Base-by-base conservation (phyloP, 176 grass and related monocot genomes). In the Oryza rufipogon region DNA sequence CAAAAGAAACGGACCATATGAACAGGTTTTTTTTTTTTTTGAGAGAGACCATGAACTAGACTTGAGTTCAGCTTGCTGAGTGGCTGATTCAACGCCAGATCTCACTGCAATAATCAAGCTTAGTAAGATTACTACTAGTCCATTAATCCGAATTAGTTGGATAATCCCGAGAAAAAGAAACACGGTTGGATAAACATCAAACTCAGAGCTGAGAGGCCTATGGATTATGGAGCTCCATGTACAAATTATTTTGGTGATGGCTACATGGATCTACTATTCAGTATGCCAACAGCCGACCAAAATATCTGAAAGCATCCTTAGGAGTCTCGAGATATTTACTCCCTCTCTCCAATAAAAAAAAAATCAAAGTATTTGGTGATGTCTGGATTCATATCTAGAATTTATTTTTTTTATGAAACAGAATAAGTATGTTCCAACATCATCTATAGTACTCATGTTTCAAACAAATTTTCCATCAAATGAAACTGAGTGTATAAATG, bases 291-390 rank as follows among this genome's bases (percentile, higher is more conserved):
- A 30, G 34, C 42, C n/a, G 12, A 2, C 51, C 2, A 69, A 19
- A 25, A 45, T 33, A 82, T 64, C 9, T 64, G 23, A 82, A 28
- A 76, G 9, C 73, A 84, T 23, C 32, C 42, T 32, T 32, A 32
- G 30, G 30, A 32, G 2, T 32, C 30, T 32, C 30, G 30, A 32
- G 30, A 32, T 32, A 32, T 32, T 32, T 32, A 32, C 30, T 30
- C 30, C 30, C 30, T 3, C 30, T 32, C 30, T 2, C 30, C 30
- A 32, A 32, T 32, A 32, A 32, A 32, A 32, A 32, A 32, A 32
- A 32, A 32, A 32, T 32, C 30, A 32, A 32, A 32, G 2, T 32
- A 32, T 32, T 32, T 32, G 30, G 30, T 32, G 30, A 32, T 32
- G 30, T 32, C 30, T 32, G 30, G 30, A 32, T 32, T 32, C 30